Percentiles rank a stretch among this genome's conserved stretches.
Evolutionary conservation across 73 alveolate genomes (phyloP).

Genomic region (Tetrahymena borealis): DNA sequence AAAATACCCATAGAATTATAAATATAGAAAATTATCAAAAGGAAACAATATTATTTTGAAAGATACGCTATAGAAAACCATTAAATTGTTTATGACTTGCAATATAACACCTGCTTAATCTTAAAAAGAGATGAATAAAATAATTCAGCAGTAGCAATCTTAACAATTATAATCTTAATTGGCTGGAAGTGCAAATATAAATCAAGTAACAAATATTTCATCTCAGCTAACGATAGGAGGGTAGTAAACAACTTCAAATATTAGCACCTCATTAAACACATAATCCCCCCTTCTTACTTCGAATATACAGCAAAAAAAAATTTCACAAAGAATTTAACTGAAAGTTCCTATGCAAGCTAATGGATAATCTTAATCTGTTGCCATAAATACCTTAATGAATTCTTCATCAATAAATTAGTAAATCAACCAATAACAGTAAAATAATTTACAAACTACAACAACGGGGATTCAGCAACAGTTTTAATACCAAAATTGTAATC

Average conservation of each 20-base stretch:
- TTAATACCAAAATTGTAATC: no score
- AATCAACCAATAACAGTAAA: background rate
- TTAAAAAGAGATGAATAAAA: background rate
- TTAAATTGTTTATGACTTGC: background rate
- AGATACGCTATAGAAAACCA: background rate
- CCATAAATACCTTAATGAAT: background rate
- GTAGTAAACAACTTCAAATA: background rate
- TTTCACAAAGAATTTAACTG: background rate
- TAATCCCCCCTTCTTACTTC: background rate
- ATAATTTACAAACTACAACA: background rate
- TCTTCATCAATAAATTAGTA: background rate
- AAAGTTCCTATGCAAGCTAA: background rate
- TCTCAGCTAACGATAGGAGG: no score
- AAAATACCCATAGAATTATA: no score
- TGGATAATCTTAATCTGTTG: background rate
- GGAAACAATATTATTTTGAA: no score
- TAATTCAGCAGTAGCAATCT: background rate
- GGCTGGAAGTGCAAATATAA: background rate
- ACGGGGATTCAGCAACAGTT: background rate
- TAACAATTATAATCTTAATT: background rate
- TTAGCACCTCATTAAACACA: background rate
- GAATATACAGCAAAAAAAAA: background rate
- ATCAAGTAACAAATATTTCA: background rate
- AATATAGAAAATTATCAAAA: no score
- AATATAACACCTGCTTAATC: background rate